phyloP scores from a whole-genome alignment of 2,329 filamentous ascomycete species.

The Phialemoniopsis sp. region DNA sequence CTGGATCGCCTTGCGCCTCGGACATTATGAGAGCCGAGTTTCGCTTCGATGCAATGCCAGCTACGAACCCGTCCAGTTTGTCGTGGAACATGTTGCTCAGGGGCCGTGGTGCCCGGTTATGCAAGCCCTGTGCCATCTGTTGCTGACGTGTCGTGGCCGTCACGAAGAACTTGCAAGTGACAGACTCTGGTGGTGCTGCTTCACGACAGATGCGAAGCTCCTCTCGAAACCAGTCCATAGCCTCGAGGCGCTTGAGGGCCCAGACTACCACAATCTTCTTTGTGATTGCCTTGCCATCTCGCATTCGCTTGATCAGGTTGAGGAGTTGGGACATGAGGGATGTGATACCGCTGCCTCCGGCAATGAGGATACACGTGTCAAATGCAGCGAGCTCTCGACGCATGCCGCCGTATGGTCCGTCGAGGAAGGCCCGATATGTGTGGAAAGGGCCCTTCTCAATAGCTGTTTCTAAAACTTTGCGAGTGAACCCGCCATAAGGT shows the following conservation, averaged over 20 bases:
- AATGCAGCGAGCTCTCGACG: slow-evolving; percentile 85
- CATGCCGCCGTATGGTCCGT: slow-evolving; percentile 95
- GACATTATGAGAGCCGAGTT: slow-evolving; percentile 80
- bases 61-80: slow-evolving; percentile 82
- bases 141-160: slow-evolving; percentile 65
- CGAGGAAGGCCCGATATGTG: slow-evolving; percentile 87
- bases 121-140: slow-evolving; percentile 15
- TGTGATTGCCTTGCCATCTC: slow-evolving; percentile 89
- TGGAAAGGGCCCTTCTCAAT: slow-evolving; percentile 84
- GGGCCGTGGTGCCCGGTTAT: slow-evolving; percentile 52
- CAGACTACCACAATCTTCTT: slow-evolving; percentile 90
- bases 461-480: slow-evolving; percentile 76
- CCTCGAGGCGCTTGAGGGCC: slow-evolving; percentile 85
- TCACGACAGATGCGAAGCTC: slow-evolving; percentile 90
- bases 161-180: slow-evolving; percentile 93
- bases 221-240: slow-evolving; percentile 97
- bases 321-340: slow-evolving; percentile 87
- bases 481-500: slow-evolving; percentile 87
- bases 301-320: slow-evolving; percentile 94
- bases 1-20: slow-evolving; percentile 73
- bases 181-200: slow-evolving; percentile 79
- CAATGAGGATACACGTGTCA: slow-evolving; percentile 88
- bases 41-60: slow-evolving; percentile 80
- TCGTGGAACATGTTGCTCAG: slow-evolving; percentile 77
- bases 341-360: slow-evolving; percentile 91